phyloP scores from a whole-genome alignment of 805 yeast genomes.

The Kluyveromyces nonfermentans region DNA sequence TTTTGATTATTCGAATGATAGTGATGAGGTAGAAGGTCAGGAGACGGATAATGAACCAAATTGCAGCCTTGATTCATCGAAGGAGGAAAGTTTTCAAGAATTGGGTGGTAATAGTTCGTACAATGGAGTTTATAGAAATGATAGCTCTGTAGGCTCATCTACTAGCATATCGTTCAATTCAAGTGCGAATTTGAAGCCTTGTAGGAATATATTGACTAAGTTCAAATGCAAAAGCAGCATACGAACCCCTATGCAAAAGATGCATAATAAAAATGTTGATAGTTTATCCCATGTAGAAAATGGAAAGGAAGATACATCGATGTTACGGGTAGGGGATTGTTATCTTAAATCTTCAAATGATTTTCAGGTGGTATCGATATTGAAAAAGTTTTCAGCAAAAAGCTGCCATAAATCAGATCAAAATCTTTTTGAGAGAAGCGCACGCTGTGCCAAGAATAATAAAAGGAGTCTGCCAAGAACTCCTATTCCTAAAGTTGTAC shows the following conservation, averaged over 20 bases:
- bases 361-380: not conserved
- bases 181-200: constrained; percentile 1
- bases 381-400: not conserved
- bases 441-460: not conserved
- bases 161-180: not conserved
- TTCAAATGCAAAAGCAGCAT: constrained; percentile 1
- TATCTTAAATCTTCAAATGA: not conserved
- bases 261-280: not conserved
- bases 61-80: too few species aligned
- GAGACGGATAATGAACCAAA: not conserved
- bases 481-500: constrained; percentile 6
- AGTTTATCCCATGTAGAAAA: not conserved
- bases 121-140: too few species aligned
- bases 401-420: not conserved
- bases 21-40: not conserved
- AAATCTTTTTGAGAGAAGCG: not conserved
- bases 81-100: not conserved
- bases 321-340: not conserved
- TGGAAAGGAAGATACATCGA: not conserved
- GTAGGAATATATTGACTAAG: not conserved
- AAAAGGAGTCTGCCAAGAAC: constrained; percentile 7
- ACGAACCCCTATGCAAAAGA: constrained; percentile 1
- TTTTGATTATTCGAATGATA: constrained; percentile 1
- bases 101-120: too few species aligned
- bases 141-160: not conserved